Evolutionary conservation across 805 yeast genomes (phyloP).

Genomic region (Candida stauntonica): DNA sequence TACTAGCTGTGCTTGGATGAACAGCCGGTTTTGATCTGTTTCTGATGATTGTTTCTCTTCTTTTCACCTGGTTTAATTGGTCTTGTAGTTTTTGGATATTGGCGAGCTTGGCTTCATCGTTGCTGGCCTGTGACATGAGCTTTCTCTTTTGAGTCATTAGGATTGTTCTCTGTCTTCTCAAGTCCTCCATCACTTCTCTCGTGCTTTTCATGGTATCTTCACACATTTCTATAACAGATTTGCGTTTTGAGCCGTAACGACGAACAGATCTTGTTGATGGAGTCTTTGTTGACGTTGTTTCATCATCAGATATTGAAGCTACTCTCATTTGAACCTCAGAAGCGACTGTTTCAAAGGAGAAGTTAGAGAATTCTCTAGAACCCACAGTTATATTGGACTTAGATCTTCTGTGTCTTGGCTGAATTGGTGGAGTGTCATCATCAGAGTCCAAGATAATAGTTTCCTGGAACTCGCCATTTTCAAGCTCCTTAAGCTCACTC

Average conservation of each 20-base stretch:
- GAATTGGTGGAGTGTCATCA: slow-evolving; percentile 2
- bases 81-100: slow-evolving; percentile 14
- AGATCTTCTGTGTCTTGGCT: slow-evolving; percentile 8
- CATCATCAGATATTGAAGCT: not conserved
- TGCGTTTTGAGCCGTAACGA: slow-evolving; percentile 14
- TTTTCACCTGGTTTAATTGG: slow-evolving; percentile 10
- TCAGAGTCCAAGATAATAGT: slow-evolving; percentile 24
- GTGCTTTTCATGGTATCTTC: slow-evolving; percentile 25
- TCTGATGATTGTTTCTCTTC: slow-evolving; percentile 7
- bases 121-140: slow-evolving; percentile 13
- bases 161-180: slow-evolving; percentile 24
- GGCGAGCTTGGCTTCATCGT: slow-evolving; percentile 11
- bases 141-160: slow-evolving; percentile 13
- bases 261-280: slow-evolving; percentile 3
- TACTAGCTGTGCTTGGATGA: slow-evolving; percentile 6
- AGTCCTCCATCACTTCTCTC: slow-evolving; percentile 19
- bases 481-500: slow-evolving; percentile 16
- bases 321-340: slow-evolving; percentile 22
- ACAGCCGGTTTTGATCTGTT: not conserved
- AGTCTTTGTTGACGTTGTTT: not conserved
- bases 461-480: slow-evolving; percentile 21
- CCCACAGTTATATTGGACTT: slow-evolving; percentile 10
- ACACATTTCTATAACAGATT: slow-evolving; percentile 22
- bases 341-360: slow-evolving; percentile 25
- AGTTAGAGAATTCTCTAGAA: slow-evolving; percentile 12